Evolutionary conservation across 148 eudicot species (phyloP).

Genomic region (Camellia japonica): DNA sequence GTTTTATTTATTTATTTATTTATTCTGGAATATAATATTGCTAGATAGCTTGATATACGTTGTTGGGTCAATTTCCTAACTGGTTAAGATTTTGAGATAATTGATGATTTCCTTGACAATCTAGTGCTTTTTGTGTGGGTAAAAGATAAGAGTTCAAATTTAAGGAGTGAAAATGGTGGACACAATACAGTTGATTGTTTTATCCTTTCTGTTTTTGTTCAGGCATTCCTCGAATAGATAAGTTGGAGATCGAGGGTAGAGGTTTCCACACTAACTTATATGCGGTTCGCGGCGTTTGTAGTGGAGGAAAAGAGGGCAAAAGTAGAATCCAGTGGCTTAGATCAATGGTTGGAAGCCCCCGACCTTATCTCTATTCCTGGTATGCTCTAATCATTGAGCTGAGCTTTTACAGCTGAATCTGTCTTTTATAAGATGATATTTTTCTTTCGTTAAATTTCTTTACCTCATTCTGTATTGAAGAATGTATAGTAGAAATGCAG

Average conservation of each 20-base stretch:
- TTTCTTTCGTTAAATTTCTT: not conserved
- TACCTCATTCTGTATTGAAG: not conserved
- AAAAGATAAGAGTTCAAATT: too few species aligned
- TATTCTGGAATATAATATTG: too few species aligned
- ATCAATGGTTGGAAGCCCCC: slow-evolving; percentile 99
- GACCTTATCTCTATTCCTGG: slow-evolving; percentile 96
- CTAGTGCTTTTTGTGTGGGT: too few species aligned
- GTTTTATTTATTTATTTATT: too few species aligned
- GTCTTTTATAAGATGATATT: slow-evolving; percentile 6
- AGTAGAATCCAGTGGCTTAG: slow-evolving; percentile 99
- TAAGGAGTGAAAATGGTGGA: not conserved
- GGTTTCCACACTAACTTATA: slow-evolving; percentile 97
- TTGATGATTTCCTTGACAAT: too few species aligned
- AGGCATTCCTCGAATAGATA: slow-evolving; percentile 86
- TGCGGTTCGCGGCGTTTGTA: slow-evolving; percentile 81
- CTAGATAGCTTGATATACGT: too few species aligned
- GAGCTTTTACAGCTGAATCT: not conserved
- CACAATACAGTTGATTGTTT: not conserved
- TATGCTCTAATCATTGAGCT: slow-evolving; percentile 28
- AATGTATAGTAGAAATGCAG: not conserved
- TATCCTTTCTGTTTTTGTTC: slow-evolving; percentile 19
- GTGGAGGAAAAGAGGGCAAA: slow-evolving; percentile 96
- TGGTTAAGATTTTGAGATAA: too few species aligned
- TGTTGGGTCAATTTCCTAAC: too few species aligned
- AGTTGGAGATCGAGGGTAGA: slow-evolving; percentile 96